Conservation (phyloP, 1,284 basidiomycete species). For the Ustilago curta region DNA sequence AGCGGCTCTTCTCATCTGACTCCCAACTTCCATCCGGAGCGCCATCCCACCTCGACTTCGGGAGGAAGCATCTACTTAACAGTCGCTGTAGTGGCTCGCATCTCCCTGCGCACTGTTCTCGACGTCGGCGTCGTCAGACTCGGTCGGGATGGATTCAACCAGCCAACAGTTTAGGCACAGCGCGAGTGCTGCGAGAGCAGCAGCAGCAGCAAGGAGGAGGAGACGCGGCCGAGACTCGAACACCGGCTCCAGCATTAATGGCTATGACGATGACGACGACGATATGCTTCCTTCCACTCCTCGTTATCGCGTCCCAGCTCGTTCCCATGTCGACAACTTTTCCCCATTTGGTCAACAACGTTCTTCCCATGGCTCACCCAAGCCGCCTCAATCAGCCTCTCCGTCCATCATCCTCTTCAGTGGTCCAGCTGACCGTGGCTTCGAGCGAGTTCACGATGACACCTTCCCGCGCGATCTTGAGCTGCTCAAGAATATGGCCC, state of each 20-base stretch:
- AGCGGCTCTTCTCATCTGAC: too few species aligned
- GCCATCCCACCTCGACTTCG: too few species aligned
- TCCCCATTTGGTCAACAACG: conserved; percentile 31
- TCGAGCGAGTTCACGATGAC: conserved; percentile 45
- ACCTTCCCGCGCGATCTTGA: conserved; percentile 27
- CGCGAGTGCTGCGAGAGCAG: background rate
- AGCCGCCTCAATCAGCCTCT: conserved; percentile 15
- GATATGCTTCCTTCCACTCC: conserved; percentile 22
- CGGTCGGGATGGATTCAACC: background rate
- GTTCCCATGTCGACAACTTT: conserved; percentile 10
- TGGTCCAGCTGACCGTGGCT: conserved; percentile 33
- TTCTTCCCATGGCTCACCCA: conserved; percentile 26
- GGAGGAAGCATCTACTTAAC: too few species aligned
- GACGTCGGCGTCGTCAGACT: background rate
- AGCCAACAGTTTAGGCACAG: conserved; percentile 6
- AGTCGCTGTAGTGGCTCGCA: too few species aligned
- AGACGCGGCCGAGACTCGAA: conserved; percentile 4
- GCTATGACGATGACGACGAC: conserved; percentile 8
- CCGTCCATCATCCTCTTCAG: conserved; percentile 41
- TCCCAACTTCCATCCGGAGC: too few species aligned
- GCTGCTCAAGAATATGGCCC: conserved; percentile 26
- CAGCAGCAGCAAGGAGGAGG: background rate
- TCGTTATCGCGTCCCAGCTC: conserved; percentile 14
- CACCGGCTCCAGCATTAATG: background rate
- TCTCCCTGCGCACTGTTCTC: background rate